Base-by-base conservation (phyloP, 2,329 filamentous ascomycete species). In the Dactylonectria estremocensis region DNA sequence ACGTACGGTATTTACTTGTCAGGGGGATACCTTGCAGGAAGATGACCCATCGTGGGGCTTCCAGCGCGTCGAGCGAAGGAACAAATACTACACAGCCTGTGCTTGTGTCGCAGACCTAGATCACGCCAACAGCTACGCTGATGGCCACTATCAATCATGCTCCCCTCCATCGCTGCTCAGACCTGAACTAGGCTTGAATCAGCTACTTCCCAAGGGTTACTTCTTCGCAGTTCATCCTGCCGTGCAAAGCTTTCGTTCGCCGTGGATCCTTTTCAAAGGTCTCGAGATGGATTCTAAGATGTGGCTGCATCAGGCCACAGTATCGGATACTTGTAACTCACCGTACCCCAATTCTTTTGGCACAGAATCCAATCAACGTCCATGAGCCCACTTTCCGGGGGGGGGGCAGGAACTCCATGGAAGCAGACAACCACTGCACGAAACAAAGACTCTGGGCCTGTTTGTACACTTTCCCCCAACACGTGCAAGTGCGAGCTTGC, bases 291-390 rank as follows among this genome's bases (percentile, higher is more conserved):
- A 50, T 64, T 61, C 50, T 50, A 60, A 65, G 68, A 62, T 60
- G 63, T 68, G 57, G 66, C 66, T 67, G 66, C 66, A 66, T 69
- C 55, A 52, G 58, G 49, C 59, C 55, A 67, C 64, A 67, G 46
- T 65, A 52, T 58, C 52, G 49, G 58, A 31, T 20, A 35, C 43
- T 40, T 54, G 28, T 45, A 45, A 53, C 31, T 43, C 31, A 10
- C 24, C 63, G 53, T 48, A 50, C 46, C 24, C 62, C 60, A 56
- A 33, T 14, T 9, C 46, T 18, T 18, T 49, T 45, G 31, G n/a
- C 24, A 59, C 46, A 61, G 22, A 35, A 33, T 53, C 50, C 18
- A 22, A 35, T 45, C 16, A 35, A 53, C 37, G 24, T 50, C 43
- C 43, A 33, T 31, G 28, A 37, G 35, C 16, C 40, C 40, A n/a